Evolutionary conservation across 345 rosid species (phyloP), one percentile per base, ranked within the genome.

Genomic region (Turritis glabra): DNA sequence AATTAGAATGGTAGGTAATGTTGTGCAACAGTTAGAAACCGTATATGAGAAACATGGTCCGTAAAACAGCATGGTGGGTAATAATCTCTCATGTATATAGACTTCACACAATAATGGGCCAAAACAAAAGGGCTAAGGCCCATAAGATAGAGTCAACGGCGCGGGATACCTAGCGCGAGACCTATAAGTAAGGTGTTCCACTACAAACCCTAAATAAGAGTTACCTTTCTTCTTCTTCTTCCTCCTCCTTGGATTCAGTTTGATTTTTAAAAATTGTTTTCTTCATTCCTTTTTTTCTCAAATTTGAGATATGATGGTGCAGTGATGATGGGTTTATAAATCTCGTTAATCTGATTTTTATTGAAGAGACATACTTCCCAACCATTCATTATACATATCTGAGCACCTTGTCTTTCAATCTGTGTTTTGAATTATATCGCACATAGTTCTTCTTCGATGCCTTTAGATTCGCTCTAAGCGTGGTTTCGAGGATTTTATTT

Each of bases 281-380:
- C 0, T 17, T 10, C 8, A 2, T 14, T 8, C 10, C 3, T 33
- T 23, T 63, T 38, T 9, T n/a, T 35, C 15, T 6, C 11, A 11
- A 74, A 13, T 11, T 11, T 38, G 32, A 41, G 25, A 11, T 6
- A n/a, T 21, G 0, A 17, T n/a, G 23, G 74, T 76, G 79, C 79
- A 44, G 75, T 76, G 79, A 76, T 76, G 79, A 76, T 76, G 79
- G 79, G 79, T 69, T 10, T 75, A 69, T 61, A 55, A 76, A 76
- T 76, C 79, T 76, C 79, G 79, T 76, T 76, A 76, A 76, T 76
- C 75, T 76, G 79, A 74, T 56, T 29, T 26, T 26, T 50, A 53
- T 1, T 76, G 79, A 76, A 51, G 75, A 76, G 6, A 52, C 48
- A 1, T 61, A 76, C 65, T 53, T 76, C 75, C 79, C 79, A 76